phyloP scores from a whole-genome alignment of 345 rosid species.

The Cardiospermum halicacabum region DNA sequence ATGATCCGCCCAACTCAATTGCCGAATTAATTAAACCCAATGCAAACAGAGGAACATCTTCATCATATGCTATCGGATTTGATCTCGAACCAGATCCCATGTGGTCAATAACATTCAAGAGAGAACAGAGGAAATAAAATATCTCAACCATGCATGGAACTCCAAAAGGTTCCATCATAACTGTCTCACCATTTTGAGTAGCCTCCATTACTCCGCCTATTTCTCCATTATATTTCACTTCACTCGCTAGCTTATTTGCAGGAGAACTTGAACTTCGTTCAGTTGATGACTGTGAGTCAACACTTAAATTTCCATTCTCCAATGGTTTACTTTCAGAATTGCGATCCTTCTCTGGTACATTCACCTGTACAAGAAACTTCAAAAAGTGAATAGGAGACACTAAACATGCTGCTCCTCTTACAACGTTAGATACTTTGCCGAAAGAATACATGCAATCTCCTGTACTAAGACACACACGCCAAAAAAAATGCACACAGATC shows the following conservation, averaged over 20 bases:
- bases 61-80: conserved; percentile 67
- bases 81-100: conserved; percentile 45
- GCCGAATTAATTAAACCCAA: conserved; percentile 70
- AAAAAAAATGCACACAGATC: too few relatives aligned
- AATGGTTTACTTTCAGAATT: conserved; percentile 29
- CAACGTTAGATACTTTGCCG: too few relatives aligned
- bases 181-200: conserved; percentile 33
- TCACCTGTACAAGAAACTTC: conserved; percentile 34
- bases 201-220: conserved; percentile 28
- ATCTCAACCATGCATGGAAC: conserved; percentile 76
- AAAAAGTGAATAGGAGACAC: conserved; percentile 16
- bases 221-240: conserved; percentile 26
- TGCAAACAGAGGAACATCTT: conserved; percentile 75
- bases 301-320: conserved; percentile 39
- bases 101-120: conserved; percentile 54
- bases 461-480: too few relatives aligned
- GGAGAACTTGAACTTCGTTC: conserved; percentile 25
- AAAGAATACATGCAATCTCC: too few relatives aligned
- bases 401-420: background rate
- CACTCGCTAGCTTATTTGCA: conserved; percentile 18
- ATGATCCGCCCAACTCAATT: conserved; percentile 58
- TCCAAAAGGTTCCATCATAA: conserved; percentile 61
- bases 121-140: conserved; percentile 60
- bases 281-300: conserved; percentile 23
- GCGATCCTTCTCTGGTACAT: conserved; percentile 31